Percentiles rank a stretch among this genome's conserved stretches.
Conservation (phyloP, 805 yeast genomes). For the Pichia californica region DNA sequence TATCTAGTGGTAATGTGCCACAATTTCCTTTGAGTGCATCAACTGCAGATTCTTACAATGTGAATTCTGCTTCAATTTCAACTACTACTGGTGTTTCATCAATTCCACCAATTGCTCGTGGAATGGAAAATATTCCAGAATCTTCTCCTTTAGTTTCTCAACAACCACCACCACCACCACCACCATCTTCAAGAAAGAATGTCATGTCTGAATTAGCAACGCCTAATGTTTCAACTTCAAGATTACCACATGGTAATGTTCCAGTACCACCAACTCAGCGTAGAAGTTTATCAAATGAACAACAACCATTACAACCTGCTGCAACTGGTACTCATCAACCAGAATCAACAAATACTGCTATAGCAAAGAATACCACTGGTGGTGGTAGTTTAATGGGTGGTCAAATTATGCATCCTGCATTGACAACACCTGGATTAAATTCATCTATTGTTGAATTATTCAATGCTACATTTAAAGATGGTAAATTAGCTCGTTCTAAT, state of each 20-base stretch:
- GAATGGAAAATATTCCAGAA: slow-evolving; percentile 14
- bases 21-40: neutral
- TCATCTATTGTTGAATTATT: slow-evolving; percentile 83
- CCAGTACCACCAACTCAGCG: slow-evolving; percentile 32
- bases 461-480: slow-evolving; percentile 68
- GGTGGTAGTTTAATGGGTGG: slow-evolving; percentile 29
- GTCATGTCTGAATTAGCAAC: neutral
- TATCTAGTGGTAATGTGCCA: slow-evolving; percentile 13
- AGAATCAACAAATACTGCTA: slow-evolving; percentile 38
- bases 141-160: slow-evolving; percentile 5
- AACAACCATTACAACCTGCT: slow-evolving; percentile 16
- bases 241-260: slow-evolving; percentile 24
- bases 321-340: slow-evolving; percentile 27
- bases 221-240: slow-evolving; percentile 2
- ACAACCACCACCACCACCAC: slow-evolving; percentile 28
- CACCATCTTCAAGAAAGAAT: slow-evolving; percentile 30
- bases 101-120: slow-evolving; percentile 2
- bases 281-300: slow-evolving; percentile 18
- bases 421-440: slow-evolving; percentile 59
- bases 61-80: slow-evolving; percentile 1
- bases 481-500: slow-evolving; percentile 51
- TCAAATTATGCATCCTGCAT: slow-evolving; percentile 44
- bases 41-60: neutral
- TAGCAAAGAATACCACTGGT: slow-evolving; percentile 29
- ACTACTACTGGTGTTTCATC: slow-evolving; percentile 4